phyloP scores from a whole-genome alignment of 108 stramenopile genomes.

The Skeletonema grethae region DNA sequence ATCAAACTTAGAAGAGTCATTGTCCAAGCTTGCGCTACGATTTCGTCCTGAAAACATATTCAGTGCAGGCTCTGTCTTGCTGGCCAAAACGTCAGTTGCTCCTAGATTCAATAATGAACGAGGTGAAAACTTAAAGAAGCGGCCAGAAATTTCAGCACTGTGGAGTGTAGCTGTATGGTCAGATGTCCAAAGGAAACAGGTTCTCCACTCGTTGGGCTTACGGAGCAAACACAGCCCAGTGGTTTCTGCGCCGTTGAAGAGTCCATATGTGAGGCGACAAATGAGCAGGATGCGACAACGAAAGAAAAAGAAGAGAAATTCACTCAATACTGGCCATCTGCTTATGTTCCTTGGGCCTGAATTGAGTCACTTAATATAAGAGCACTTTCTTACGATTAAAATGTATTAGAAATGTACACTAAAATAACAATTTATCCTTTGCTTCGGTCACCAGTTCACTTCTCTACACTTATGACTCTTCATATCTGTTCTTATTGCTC shows the following conservation, averaged over 20 bases:
- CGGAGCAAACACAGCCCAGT: constrained; percentile 30
- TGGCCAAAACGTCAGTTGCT: constrained; percentile 18
- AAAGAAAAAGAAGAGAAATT: constrained; percentile 21
- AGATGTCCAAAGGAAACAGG: constrained; percentile 24
- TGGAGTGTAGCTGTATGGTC: constrained; percentile 41
- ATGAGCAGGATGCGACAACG: constrained; percentile 20
- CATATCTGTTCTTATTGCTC: neutral
- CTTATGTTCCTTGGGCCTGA: constrained; percentile 38
- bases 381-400: neutral
- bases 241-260: constrained; percentile 37
- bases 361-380: constrained; percentile 24
- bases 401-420: too few relatives aligned
- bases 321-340: constrained; percentile 34
- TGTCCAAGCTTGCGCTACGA: neutral
- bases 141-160: constrained; percentile 9
- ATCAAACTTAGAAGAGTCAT: constrained; percentile 18
- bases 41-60: constrained; percentile 27
- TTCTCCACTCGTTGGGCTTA: constrained; percentile 30
- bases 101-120: neutral
- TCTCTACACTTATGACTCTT: neutral
- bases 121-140: neutral
- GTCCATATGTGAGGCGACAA: constrained; percentile 39
- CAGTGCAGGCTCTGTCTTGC: constrained; percentile 16
- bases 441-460: neutral
- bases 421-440: too few relatives aligned